Base-by-base conservation (phyloP, 2,329 filamentous ascomycete species). In the Metarhizium brunneum region DNA sequence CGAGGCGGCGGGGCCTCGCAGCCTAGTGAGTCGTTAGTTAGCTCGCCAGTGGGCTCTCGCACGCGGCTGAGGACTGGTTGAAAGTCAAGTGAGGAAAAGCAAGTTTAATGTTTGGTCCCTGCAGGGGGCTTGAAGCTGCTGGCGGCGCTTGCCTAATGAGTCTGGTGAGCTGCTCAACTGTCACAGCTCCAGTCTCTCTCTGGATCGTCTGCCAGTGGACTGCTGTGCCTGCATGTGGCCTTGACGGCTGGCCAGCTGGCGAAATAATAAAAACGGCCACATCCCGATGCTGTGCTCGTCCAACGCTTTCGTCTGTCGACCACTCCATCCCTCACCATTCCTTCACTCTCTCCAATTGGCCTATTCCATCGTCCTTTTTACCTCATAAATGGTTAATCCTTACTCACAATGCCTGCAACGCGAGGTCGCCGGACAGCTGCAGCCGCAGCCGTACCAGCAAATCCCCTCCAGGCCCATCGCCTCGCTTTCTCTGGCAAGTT, bases 401-500 rank as follows among this genome's bases (percentile, higher is more conserved):
- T 6, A 14, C 13, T 4, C 4, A 47, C 29, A 11, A 45, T 47
- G 40, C 38, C 52, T n/a, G 29, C 52, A 40, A 53, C 52, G 18
- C 52, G 53, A 35, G 53, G 57, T 30, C 50, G 57, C 38, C 51
- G 53, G 47, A 47, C 43, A 20, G 56, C 54, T 29, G 42, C 58
- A 11, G 38, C 54, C 43, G 30, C 47, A 52, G 47, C 48, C 57
- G 40, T 35, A 20, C 45, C 60, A 42, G 57, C 60, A 25, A 60
- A 58, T 32, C 69, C 79, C 0, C 69, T 86, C 3, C 67, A 73
- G 2, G 78, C 76, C 4, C 76, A 70, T 61, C 71, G 71, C 6
- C 71, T 89, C 48, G 79, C 77, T 25, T 66, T 87, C 30, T 84
- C 81, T 56, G 86, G 86, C 57, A 79, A 78, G 5, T 84, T 88